Base-by-base conservation (phyloP, 1,284 basidiomycete genomes). In the Sporisorium scitamineum region DNA sequence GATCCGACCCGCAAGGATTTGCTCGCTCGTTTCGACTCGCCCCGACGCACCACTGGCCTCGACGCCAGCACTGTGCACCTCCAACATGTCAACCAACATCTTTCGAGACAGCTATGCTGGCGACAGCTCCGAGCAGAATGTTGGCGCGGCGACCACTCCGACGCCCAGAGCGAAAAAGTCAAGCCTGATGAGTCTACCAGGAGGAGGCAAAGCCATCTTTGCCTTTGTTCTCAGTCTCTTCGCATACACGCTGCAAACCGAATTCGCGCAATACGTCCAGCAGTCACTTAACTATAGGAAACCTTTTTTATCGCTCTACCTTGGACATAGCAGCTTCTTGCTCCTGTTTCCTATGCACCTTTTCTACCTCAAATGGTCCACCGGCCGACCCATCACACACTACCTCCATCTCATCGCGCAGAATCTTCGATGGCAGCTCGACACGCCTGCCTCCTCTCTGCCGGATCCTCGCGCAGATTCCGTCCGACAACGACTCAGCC, bases 241-340 rank as follows among this genome's bases (percentile, higher is more conserved):
- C 3, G 77, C 84, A 16, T 85, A 83, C 39, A 85, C 84, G 0
- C 47, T 79, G 2, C 84, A 85, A 62, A 85, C 84, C 27, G 84
- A 85, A 58, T 79, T 76, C 18, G 84, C 82, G 4, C 83, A 84
- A 58, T 80, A 83, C 41, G 81, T 85, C 9, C 84, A 85, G 54
- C 72, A 80, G 20, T 62, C 62, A 14, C 66, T 84, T 32, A 76
- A 74, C 52, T 85, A 84, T 54, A 63, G 76, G 34, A 85, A 84
- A 55, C 84, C 84, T 9, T 76, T 84, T 32, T 62, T 83, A 11
- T 75, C 77, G 48, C 72, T 80, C 59, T 85, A 80, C 53, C 61
- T 85, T 5, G 84, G 83, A 16, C 84, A 85, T 48, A 80, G 76
- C 53, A 70, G 70, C 37, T 85, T 85, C 51, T 20, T 75, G 2